Percentiles rank a stretch among this genome's conserved stretches.
Evolutionary conservation across 192 early-diverging fungal species (phyloP).

Genomic region (Entomortierella chlamydospora): DNA sequence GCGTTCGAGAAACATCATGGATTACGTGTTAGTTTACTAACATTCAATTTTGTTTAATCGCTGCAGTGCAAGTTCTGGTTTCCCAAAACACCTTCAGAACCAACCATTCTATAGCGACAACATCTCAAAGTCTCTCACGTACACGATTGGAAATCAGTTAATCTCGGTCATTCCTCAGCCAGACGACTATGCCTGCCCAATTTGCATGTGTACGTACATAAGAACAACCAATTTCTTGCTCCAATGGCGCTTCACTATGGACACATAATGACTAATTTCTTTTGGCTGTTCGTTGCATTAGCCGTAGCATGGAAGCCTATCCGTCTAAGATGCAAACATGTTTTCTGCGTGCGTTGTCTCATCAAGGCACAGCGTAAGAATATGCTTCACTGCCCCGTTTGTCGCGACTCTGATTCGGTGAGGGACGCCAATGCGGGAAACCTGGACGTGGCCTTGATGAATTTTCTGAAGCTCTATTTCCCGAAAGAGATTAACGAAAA

Average conservation of each 20-base stretch:
- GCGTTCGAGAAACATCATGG: no score
- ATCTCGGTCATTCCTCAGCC: constrained; percentile 82
- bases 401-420: constrained; percentile 72
- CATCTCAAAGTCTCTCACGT: constrained; percentile 68
- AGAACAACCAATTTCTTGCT: no score
- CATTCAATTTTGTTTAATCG: not conserved
- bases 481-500: constrained; percentile 82
- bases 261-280: not conserved
- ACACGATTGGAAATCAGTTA: constrained; percentile 71
- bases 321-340: constrained; percentile 77
- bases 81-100: constrained; percentile 61
- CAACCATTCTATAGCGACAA: constrained; percentile 65
- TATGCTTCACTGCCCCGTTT: constrained; percentile 80
- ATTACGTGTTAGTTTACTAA: no score
- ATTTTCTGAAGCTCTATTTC: constrained; percentile 83
- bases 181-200: constrained; percentile 84
- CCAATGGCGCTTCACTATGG: not conserved
- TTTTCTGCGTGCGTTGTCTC: constrained; percentile 85
- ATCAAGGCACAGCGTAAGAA: constrained; percentile 75
- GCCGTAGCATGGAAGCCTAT: constrained; percentile 83
- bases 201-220: constrained; percentile 73
- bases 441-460: constrained; percentile 73
- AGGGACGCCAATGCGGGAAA: constrained; percentile 67
- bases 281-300: constrained; percentile 15
- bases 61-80: constrained; percentile 62